phyloP scores from a whole-genome alignment of 2,329 filamentous ascomycete species.

The Microascus cirrosus region DNA sequence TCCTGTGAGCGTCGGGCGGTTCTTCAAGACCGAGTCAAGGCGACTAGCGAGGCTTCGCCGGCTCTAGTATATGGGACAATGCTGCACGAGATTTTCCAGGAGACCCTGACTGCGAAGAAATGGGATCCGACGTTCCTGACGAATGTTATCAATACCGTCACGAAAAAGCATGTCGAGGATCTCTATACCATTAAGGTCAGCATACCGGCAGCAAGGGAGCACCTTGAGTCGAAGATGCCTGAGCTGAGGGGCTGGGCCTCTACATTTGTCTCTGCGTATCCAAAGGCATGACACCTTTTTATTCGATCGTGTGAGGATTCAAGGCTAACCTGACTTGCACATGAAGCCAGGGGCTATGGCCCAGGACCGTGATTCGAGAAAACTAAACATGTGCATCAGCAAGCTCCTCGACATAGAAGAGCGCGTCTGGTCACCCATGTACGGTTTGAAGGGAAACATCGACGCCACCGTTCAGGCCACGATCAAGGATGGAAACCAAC shows the following conservation, averaged over 20 bases:
- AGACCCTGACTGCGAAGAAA: constrained; percentile 69
- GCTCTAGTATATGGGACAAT: constrained; percentile 87
- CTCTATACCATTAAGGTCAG: constrained; percentile 79
- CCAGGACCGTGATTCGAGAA: constrained; percentile 67
- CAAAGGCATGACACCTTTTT: constrained; percentile 40
- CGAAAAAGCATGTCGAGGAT: constrained; percentile 75
- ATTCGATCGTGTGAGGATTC: not conserved
- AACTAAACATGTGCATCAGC: constrained; percentile 72
- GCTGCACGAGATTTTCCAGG: constrained; percentile 90
- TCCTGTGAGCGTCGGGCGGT: constrained; percentile 83
- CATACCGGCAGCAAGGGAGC: constrained; percentile 60
- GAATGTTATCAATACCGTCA: constrained; percentile 53
- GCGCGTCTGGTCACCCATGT: constrained; percentile 97
- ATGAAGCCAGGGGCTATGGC: constrained; percentile 56
- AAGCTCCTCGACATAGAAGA: constrained; percentile 96
- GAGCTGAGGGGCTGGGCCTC: constrained; percentile 77
- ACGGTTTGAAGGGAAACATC: constrained; percentile 93
- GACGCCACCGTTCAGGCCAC: constrained; percentile 89
- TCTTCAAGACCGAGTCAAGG: constrained; percentile 88
- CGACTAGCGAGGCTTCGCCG: constrained; percentile 67
- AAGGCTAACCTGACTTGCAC: not conserved
- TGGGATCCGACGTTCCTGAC: constrained; percentile 65
- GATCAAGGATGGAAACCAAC: constrained; percentile 58
- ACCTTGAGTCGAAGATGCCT: constrained; percentile 73
- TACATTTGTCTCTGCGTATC: constrained; percentile 62